Conservation (phyloP, 2,329 filamentous ascomycete species). For the Penicillium digitatum region DNA sequence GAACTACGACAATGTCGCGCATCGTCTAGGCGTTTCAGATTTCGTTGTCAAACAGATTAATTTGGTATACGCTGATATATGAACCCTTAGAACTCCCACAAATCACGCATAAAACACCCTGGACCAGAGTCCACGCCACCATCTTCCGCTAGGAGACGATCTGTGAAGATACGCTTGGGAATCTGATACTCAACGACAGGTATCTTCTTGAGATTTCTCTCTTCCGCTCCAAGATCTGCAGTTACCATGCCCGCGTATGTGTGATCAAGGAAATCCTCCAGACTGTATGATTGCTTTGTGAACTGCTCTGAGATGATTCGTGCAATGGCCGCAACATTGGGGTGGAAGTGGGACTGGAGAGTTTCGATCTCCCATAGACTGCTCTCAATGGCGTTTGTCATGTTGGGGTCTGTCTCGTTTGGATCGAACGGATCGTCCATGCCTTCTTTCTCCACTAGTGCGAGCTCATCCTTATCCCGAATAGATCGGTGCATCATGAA, state of each 20-base stretch:
- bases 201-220: constrained; percentile 76
- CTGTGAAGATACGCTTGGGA: constrained; percentile 71
- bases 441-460: constrained; percentile 57
- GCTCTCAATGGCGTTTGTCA: constrained; percentile 83
- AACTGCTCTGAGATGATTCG: constrained; percentile 96
- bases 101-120: constrained; percentile 34
- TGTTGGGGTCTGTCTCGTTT: constrained; percentile 74
- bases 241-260: constrained; percentile 76
- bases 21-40: background rate
- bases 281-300: constrained; percentile 87
- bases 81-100: constrained; percentile 38
- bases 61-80: constrained; percentile 12
- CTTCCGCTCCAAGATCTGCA: constrained; percentile 61
- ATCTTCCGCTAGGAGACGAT: constrained; percentile 40
- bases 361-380: constrained; percentile 93
- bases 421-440: constrained; percentile 74
- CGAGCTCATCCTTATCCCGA: constrained; percentile 55
- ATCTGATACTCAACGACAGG: constrained; percentile 94
- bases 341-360: constrained; percentile 89
- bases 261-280: constrained; percentile 97
- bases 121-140: constrained; percentile 38
- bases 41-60: constrained; percentile 4
- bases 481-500: constrained; percentile 89
- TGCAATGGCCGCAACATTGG: constrained; percentile 89
- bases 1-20: background rate